phyloP scores from a whole-genome alignment of 2,329 filamentous ascomycete genomes.

The Colletotrichum musae region DNA sequence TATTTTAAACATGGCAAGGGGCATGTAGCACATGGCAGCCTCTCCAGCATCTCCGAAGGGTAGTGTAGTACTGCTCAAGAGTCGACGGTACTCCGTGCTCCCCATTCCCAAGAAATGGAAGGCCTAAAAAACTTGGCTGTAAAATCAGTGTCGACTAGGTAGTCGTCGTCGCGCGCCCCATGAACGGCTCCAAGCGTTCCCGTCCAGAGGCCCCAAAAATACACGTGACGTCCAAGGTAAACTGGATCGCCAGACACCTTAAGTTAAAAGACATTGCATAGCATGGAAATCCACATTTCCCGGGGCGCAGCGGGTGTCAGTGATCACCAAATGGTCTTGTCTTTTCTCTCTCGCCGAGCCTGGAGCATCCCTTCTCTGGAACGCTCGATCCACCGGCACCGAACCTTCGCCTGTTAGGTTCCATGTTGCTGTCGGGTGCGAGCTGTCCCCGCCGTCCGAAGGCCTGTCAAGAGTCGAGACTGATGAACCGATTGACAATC shows the following conservation, averaged over 20 bases:
- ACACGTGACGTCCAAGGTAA: slow-evolving; percentile 19
- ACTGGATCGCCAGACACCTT: slow-evolving; percentile 6
- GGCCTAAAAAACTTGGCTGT: too few species aligned
- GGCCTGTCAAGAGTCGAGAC: not conserved
- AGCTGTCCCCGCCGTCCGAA: slow-evolving; percentile 28
- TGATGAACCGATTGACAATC: not conserved
- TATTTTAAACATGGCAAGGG: slow-evolving; percentile 14
- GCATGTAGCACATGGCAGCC: not conserved
- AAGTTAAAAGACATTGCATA: slow-evolving; percentile 5
- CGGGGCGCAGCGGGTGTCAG: slow-evolving; percentile 28
- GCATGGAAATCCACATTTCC: slow-evolving; percentile 13
- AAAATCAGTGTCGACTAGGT: not conserved
- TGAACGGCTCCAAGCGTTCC: slow-evolving; percentile 28
- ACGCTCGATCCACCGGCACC: slow-evolving; percentile 16
- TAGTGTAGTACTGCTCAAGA: not conserved
- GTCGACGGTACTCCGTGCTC: not conserved
- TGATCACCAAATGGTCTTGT: slow-evolving; percentile 23
- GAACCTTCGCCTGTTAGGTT: slow-evolving; percentile 3
- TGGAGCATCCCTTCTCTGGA: slow-evolving; percentile 16
- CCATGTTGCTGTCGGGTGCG: not conserved
- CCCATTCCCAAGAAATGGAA: too few species aligned
- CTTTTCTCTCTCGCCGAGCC: slow-evolving; percentile 1
- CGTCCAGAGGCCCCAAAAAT: slow-evolving; percentile 22
- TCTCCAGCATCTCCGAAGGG: too few species aligned
- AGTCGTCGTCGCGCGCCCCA: slow-evolving; percentile 15